Evolutionary conservation across 768 basidiomycete genomes (phyloP), one percentile per base, ranked within the genome.

Genomic region (Lanmaoa pseudosensibilis): DNA sequence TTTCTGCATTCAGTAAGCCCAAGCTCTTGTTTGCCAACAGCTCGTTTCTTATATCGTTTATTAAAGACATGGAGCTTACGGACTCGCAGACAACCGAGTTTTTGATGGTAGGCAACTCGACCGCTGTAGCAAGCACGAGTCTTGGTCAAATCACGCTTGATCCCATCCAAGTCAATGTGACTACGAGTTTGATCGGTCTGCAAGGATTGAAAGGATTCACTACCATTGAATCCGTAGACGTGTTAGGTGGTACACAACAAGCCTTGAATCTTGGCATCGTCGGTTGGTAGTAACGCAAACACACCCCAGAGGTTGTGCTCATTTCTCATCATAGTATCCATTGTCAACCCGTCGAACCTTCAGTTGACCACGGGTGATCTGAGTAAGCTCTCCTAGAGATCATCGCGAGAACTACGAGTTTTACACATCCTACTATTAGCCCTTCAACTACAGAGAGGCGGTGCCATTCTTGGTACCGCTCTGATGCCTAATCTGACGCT

Each of bases 111-210:
- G 87, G 87, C 34, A 75, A 78, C 57, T 83, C 87, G 51, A 75
- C 76, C 19, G 82, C 88, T 4, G 69, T 86, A 10, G 83, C 87
- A 21, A 84, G 78, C 58, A 78, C 78, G 64, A 82, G 79, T 65
- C 76, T 88, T 51, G 88, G 88, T 38, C 75, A 80, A 61, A 82
- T 90, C 54, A 83, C 81, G n/a, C 77, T 90, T 9, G 80, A 87
- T 65, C 79, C 85, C 6, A 89, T 90, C 68, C 82, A 81, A 54
- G 86, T 90, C 66, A 83, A 88, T 59, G 87, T 89, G 3, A 76
- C 85, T 8, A 83, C 85, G 5, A 76, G 73, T 16, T 70, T 90
- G 46, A 71, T 75, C 21, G 88, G 88, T 33, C 69, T 90, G 13
- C 77, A 78, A 63, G 87, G 87, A 30, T 69, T 90, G 40, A 78